Evolutionary conservation across 2,329 filamentous ascomycete species (phyloP), one percentile per base, ranked within the genome.

Genomic region (Rhytidhysteron rufulum): DNA sequence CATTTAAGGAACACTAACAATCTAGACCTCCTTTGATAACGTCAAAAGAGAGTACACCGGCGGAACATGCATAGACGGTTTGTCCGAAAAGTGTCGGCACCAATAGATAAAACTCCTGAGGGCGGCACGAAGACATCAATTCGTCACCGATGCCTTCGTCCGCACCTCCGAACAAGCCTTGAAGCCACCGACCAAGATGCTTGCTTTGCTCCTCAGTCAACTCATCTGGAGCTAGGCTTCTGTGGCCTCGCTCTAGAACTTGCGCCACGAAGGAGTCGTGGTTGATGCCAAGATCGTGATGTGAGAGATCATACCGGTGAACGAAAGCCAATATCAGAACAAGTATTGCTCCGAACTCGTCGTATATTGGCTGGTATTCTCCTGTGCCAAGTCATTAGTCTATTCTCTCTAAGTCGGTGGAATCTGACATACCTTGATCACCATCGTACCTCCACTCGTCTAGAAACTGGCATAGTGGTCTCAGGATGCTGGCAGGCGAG

Each of bases 311-410:
- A 54, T 90, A 91, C 11, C 88, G 82, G 57, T 88, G 79, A n/a
- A 84, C 77, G 48, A 89, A 83, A 0, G 85, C 84, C 37, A 90
- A 65, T 0, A 89, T 74, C 2, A 93, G 70, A 1, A 93, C 73
- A 6, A 93, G 67, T 13, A 90, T 82, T 0, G 85, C 81, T 1
- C 86, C 86, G 50, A 91, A 93, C 52, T 94, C 88, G 55, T 93
- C 88, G 52, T 93, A 93, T 1, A 89, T 81, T 0, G 86, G 86
- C 58, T 91, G 87, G 52, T 88, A 88, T 57, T 93, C 88, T 39
- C 80, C 82, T 72, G 24, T 7, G 45, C 60, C 35, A 63, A 51
- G 42, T 33, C 15, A 20, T 11, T n/a, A 15, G 17, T 18, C n/a
- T n/a, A n/a, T 20, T 3, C 30, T 19, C 24, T 25, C 16, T 1